phyloP scores from a whole-genome alignment of 2,329 filamentous ascomycete genomes.

The Nigrospora osmanthi region DNA sequence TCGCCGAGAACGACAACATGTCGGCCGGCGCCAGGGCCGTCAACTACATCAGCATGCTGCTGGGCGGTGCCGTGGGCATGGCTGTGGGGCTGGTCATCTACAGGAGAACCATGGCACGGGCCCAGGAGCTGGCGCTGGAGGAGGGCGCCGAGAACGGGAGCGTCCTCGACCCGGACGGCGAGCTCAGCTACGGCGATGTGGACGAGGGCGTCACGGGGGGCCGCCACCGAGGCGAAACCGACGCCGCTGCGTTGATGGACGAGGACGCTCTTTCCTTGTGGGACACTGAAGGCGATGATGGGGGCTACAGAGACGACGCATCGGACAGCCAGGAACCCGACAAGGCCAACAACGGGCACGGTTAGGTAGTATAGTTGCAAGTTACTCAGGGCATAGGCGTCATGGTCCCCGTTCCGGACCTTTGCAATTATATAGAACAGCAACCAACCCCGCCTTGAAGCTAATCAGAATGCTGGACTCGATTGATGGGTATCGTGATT shows the following conservation, averaged over 20 bases:
- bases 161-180: slow-evolving; percentile 14
- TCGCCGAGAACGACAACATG: slow-evolving; percentile 86
- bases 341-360: too few relatives aligned
- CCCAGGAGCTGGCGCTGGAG: slow-evolving; percentile 46
- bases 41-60: slow-evolving; percentile 73
- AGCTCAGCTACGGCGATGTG: slow-evolving; percentile 18
- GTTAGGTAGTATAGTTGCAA: too few relatives aligned
- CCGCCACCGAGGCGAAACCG: slow-evolving; percentile 32
- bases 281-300: slow-evolving; percentile 32
- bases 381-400: too few relatives aligned
- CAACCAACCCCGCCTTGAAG: too few relatives aligned
- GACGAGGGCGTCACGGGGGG: slow-evolving; percentile 24
- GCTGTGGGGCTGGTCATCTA: slow-evolving; percentile 83
- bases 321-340: neutral
- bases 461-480: neutral
- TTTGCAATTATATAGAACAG: too few relatives aligned
- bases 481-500: neutral
- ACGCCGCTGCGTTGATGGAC: slow-evolving; percentile 46
- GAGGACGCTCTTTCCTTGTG: slow-evolving; percentile 54
- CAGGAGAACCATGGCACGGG: slow-evolving; percentile 56
- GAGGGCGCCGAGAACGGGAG: slow-evolving; percentile 30
- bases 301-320: slow-evolving; percentile 11
- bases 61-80: slow-evolving; percentile 64
- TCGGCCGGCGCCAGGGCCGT: slow-evolving; percentile 66
- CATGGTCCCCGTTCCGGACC: too few relatives aligned